These are phyloP conservation scores for Exophiala sp. DNA, from an alignment of 2,329 filamentous ascomycete species.

Conservation along the genomic window DNA sequence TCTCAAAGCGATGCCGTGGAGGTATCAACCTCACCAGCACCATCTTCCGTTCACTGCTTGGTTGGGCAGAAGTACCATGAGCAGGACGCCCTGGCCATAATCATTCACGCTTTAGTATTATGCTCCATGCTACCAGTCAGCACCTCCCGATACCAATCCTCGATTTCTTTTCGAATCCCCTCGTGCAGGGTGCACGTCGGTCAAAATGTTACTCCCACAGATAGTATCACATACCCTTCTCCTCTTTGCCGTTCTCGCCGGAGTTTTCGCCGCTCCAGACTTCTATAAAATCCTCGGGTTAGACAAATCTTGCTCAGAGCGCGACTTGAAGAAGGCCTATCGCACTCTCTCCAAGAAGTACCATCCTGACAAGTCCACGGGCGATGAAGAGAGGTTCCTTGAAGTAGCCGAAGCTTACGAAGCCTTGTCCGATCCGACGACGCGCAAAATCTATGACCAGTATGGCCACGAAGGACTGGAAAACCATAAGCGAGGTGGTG, in stretches of 20 bases:
- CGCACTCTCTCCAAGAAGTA: conserved; percentile 87
- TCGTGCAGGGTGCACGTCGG: not conserved
- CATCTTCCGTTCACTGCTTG: not conserved
- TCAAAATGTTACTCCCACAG: conserved; percentile 23
- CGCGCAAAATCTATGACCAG: conserved; percentile 85
- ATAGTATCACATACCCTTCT: conserved; percentile 19
- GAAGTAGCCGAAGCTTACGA: conserved; percentile 94
- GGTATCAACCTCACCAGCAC: not conserved
- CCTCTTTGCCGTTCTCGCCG: conserved; percentile 20
- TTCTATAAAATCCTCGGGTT: conserved; percentile 69
- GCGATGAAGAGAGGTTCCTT: conserved; percentile 84
- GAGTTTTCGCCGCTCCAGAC: conserved; percentile 34
- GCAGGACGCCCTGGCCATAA: not conserved
- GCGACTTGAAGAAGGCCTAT: conserved; percentile 91
- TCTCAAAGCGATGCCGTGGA: not conserved
- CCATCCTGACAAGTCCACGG: conserved; percentile 95
- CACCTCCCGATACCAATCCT: not conserved
- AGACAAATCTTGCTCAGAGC: conserved; percentile 70
- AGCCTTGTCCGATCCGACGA: conserved; percentile 70
- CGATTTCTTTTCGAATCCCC: not conserved
- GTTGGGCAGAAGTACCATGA: not conserved
- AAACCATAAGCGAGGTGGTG: conserved; percentile 68
- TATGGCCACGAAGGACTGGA: conserved; percentile 88
- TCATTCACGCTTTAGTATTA: not conserved
- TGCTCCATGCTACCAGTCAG: not conserved